Evolutionary conservation across 768 basidiomycete genomes (phyloP).

Genomic region (Steccherinum ochraceum): DNA sequence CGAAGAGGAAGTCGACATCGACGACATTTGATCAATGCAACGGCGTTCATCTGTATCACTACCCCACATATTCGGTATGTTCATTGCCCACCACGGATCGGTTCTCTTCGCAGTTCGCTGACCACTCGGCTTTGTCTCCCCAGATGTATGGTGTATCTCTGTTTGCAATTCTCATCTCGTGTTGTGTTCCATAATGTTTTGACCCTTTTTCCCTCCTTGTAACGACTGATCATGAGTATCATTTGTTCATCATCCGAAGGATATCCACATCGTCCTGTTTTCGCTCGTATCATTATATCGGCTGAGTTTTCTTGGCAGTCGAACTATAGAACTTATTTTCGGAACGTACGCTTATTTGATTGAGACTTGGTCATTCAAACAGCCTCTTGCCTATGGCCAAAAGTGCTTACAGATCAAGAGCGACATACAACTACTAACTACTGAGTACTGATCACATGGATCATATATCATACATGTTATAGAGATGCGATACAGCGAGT

Average conservation of each 20-base stretch:
- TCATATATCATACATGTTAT: no score
- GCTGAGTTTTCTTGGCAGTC: no score
- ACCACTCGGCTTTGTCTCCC: not conserved
- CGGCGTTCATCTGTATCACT: slow-evolving; percentile 17
- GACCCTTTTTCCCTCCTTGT: slow-evolving; percentile 2
- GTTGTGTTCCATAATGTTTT: slow-evolving; percentile 2
- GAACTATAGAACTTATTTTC: not conserved
- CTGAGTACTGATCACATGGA: no score
- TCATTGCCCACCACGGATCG: not conserved
- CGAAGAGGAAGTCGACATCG: slow-evolving; percentile 84
- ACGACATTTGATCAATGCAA: slow-evolving; percentile 62
- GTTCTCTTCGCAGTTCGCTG: no score
- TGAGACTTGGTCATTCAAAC: no score
- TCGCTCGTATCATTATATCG: slow-evolving; percentile 2
- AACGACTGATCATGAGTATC: slow-evolving; percentile 5
- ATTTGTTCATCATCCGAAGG: not conserved
- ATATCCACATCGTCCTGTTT: slow-evolving; percentile 3
- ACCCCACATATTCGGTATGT: slow-evolving; percentile 4
- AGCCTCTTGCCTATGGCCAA: no score
- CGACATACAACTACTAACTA: no score
- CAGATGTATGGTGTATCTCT: not conserved
- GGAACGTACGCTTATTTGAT: no score
- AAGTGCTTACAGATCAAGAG: no score
- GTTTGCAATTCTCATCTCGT: not conserved
- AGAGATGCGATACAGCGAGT: no score